Base-by-base conservation (phyloP, 805 yeast species). In the Candida taoyuanica region DNA sequence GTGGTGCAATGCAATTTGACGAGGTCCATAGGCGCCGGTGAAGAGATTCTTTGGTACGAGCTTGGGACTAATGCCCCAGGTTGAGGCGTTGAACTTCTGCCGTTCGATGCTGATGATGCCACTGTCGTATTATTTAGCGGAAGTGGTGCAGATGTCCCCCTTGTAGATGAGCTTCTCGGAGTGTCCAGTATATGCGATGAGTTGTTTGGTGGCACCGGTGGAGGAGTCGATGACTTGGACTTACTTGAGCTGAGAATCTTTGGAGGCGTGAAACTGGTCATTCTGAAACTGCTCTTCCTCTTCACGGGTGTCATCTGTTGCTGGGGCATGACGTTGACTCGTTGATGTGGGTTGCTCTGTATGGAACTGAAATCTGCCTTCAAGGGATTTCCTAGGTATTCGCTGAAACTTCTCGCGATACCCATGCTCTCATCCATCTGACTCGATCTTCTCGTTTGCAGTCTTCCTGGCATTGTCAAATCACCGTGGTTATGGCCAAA, bases 1-100 rank as follows among this genome's bases (percentile, higher is more conserved):
- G 88, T 78, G 15, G 77, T 65, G 36, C 78, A 71, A 40, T 46
- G 53, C 21, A 40, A 39, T 32, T 35, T 39, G 25, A 32, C 34
- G 30, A 30, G 15, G 7, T 41, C 48, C 4, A 20, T 17, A 9
- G 26, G n/a, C 12, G 20, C 31, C 3, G 29, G 7, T 3, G 36
- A 13, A 18, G 27, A 3, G 28, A 28, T 16, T 14, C 29, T 11
- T 25, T 18, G 26, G 17, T 27, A 14, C 20, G 26, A 9, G 31
- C 15, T 34, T 36, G 7, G 37, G 19, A 8, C 23, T n/a, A n/a
- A n/a, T n/a, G n/a, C n/a, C n/a, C n/a, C 33, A 14, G 46, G 43
- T 28, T 39, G 44, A 16, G 45, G 46, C 5, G 46, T 37, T 13
- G 13, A 18, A 4, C 41, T 19, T 31, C 43, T 34, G 24, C n/a